phyloP scores from a whole-genome alignment of 768 basidiomycete genomes.

The Chalciporus sphaerocephalus region DNA sequence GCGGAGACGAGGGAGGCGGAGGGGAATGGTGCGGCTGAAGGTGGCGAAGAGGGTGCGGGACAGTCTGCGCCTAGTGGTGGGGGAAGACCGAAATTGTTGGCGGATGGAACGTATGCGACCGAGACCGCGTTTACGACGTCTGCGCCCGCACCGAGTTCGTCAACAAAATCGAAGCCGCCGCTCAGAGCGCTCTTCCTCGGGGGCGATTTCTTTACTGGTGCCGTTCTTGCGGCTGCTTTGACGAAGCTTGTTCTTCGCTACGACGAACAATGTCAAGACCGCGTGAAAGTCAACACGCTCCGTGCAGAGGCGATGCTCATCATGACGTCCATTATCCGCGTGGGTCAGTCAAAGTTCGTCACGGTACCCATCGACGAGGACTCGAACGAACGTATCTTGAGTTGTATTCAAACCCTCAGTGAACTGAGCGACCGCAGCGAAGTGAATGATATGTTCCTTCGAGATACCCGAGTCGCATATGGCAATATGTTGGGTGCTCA shows the following conservation, averaged over 20 bases:
- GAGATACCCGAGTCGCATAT: conserved; percentile 88
- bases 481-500: conserved; percentile 94
- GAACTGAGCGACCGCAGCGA: conserved; percentile 57
- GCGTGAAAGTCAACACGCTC: conserved; percentile 59
- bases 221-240: conserved; percentile 83
- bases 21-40: conserved; percentile 47
- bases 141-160: conserved; percentile 63
- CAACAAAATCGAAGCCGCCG: conserved; percentile 89
- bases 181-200: conserved; percentile 85
- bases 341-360: conserved; percentile 95
- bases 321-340: conserved; percentile 95
- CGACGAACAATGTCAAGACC: conserved; percentile 47
- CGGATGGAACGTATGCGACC: conserved; percentile 97
- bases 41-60: conserved; percentile 41
- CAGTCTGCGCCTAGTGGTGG: conserved; percentile 36
- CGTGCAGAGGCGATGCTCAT: conserved; percentile 97
- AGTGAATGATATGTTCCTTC: conserved; percentile 70
- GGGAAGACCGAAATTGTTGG: conserved; percentile 73
- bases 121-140: conserved; percentile 81
- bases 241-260: conserved; percentile 88
- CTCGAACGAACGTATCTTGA: conserved; percentile 92
- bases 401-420: conserved; percentile 91
- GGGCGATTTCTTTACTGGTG: conserved; percentile 96
- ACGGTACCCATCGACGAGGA: conserved; percentile 97
- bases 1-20: conserved; percentile 77